Evolutionary conservation across 2,329 filamentous ascomycete species (phyloP).

Genomic region (Mycocentrospora acerina): DNA sequence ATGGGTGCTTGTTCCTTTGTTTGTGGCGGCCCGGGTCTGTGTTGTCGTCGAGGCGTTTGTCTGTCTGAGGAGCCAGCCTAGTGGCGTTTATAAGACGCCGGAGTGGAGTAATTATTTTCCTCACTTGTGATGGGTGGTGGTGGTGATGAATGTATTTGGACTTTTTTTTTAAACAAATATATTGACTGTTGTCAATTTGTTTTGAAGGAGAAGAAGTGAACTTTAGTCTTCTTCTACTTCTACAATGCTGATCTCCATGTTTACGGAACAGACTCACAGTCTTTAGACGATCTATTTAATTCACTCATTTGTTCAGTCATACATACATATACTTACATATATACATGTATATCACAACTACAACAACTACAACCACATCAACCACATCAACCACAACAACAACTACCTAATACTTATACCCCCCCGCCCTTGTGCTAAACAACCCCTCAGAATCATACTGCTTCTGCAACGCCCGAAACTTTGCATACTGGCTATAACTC

Average conservation of each 20-base stretch:
- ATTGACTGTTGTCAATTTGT: neutral
- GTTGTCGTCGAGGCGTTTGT: slow-evolving; percentile 32
- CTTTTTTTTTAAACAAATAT: neutral
- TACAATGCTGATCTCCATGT: too few relatives aligned
- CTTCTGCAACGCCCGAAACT: slow-evolving; percentile 23
- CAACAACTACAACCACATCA: too few relatives aligned
- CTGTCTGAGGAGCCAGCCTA: slow-evolving; percentile 22
- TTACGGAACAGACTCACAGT: too few relatives aligned
- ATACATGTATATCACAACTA: too few relatives aligned
- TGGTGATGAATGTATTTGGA: neutral
- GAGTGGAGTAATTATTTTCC: slow-evolving; percentile 30
- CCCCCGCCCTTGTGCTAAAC: slow-evolving; percentile 21
- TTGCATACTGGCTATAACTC: slow-evolving; percentile 20
- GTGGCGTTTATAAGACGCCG: slow-evolving; percentile 22
- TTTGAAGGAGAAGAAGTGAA: too few relatives aligned
- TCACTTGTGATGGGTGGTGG: slow-evolving; percentile 32
- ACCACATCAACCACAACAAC: neutral
- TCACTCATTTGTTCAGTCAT: too few relatives aligned
- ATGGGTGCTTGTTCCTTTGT: slow-evolving; percentile 13
- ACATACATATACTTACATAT: too few relatives aligned
- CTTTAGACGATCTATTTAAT: too few relatives aligned
- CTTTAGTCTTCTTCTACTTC: too few relatives aligned
- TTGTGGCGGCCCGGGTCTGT: slow-evolving; percentile 23
- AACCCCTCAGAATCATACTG: slow-evolving; percentile 22
- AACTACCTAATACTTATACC: slow-evolving; percentile 20